Evolutionary conservation across 1,139 yeast species (phyloP).

Genomic region (Geotrichum candidum): DNA sequence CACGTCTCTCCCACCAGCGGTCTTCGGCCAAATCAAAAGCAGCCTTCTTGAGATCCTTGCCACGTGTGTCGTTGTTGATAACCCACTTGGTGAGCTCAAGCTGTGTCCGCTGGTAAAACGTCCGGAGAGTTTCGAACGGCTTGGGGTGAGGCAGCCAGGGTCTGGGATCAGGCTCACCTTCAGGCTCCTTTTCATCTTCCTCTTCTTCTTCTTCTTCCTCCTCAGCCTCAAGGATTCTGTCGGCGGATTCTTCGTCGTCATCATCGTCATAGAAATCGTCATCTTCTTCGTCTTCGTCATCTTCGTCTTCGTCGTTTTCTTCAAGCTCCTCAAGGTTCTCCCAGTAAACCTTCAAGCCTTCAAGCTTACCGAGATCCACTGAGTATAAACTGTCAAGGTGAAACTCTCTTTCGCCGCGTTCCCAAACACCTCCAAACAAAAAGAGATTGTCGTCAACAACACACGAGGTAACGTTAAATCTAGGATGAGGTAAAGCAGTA

Average conservation of each 20-base stretch:
- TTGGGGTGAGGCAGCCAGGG: slow-evolving; percentile 98
- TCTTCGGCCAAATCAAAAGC: slow-evolving; percentile 90
- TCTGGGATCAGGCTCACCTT: slow-evolving; percentile 69
- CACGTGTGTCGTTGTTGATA: slow-evolving; percentile 73
- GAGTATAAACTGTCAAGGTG: slow-evolving; percentile 80
- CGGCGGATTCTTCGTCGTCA: slow-evolving; percentile 47
- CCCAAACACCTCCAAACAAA: slow-evolving; percentile 91
- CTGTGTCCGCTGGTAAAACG: slow-evolving; percentile 81
- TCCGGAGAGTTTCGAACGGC: slow-evolving; percentile 80
- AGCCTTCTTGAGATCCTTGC: slow-evolving; percentile 80
- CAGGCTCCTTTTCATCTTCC: slow-evolving; percentile 51
- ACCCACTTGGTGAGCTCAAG: slow-evolving; percentile 90
- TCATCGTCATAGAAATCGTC: slow-evolving; percentile 51
- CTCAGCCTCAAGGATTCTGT: slow-evolving; percentile 48
- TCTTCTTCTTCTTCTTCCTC: slow-evolving; percentile 59
- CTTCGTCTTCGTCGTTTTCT: slow-evolving; percentile 51
- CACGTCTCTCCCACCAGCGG: slow-evolving; percentile 99
- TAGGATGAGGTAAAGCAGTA: slow-evolving; percentile 68
- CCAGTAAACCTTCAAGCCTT: slow-evolving; percentile 87
- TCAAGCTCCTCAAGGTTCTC: slow-evolving; percentile 64
- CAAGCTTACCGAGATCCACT: slow-evolving; percentile 77
- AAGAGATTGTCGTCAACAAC: slow-evolving; percentile 80
- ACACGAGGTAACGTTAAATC: slow-evolving; percentile 82
- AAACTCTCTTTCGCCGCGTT: slow-evolving; percentile 78
- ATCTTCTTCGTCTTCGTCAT: slow-evolving; percentile 57